Evolutionary conservation across 257 asterid species (phyloP).

Genomic region (Nemophila menziesii): DNA sequence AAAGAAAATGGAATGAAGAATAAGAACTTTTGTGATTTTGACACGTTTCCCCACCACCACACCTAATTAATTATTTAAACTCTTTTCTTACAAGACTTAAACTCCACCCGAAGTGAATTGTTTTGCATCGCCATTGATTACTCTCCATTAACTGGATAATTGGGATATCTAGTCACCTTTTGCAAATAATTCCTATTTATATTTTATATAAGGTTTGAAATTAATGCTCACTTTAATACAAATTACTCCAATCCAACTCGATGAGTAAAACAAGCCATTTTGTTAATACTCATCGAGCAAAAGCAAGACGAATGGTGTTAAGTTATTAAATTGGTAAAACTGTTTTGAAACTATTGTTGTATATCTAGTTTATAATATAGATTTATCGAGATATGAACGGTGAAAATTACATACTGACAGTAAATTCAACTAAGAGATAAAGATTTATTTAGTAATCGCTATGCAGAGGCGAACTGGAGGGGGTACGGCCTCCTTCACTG

Average conservation of each 20-base stretch:
- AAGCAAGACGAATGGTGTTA: too few relatives aligned
- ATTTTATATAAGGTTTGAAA: conserved; percentile 4
- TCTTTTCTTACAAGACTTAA: conserved; percentile 23
- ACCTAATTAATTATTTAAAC: too few relatives aligned
- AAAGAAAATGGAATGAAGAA: not conserved
- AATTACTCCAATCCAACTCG: conserved; percentile 4
- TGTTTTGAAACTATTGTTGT: too few relatives aligned
- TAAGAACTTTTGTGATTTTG: conserved; percentile 1
- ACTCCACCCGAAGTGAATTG: conserved; percentile 14
- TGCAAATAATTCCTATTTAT: not conserved
- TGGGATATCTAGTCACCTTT: conserved; percentile 7
- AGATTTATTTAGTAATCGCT: too few relatives aligned
- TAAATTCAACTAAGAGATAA: too few relatives aligned
- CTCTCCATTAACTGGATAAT: conserved; percentile 6
- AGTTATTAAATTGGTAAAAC: too few relatives aligned
- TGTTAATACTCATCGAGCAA: too few relatives aligned
- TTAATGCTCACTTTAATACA: not conserved
- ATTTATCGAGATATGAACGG: too few relatives aligned
- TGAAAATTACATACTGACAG: too few relatives aligned
- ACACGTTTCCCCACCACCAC: conserved; percentile 10
- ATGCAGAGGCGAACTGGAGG: too few relatives aligned
- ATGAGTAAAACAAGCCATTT: conserved; percentile 10
- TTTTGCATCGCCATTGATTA: conserved; percentile 16
- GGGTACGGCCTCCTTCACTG: too few relatives aligned
- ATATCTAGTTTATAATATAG: too few relatives aligned